Percentiles rank a stretch among this genome's conserved stretches.
These are phyloP conservation scores for Cercospora zeae-maydis DNA, from an alignment of 2,329 filamentous ascomycete genomes.

Conservation along the genomic window DNA sequence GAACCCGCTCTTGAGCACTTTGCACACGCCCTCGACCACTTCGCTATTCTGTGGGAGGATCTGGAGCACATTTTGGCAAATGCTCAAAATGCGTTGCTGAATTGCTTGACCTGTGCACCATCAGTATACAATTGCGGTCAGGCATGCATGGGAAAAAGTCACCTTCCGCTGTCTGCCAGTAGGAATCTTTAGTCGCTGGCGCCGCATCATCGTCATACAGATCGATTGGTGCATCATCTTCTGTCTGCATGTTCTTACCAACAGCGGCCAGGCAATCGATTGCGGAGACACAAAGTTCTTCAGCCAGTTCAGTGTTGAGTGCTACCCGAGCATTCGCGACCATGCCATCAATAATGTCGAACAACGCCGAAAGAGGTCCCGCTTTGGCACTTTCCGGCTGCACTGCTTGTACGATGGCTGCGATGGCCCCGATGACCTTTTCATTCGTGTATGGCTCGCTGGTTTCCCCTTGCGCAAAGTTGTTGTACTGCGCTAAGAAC, in stretches of 20 bases:
- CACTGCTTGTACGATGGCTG: constrained; percentile 71
- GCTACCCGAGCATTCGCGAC: constrained; percentile 44
- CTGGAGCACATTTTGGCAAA: constrained; percentile 50
- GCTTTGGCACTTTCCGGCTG: constrained; percentile 55
- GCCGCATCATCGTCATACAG: constrained; percentile 54
- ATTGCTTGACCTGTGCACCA: constrained; percentile 37
- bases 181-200: constrained; percentile 33
- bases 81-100: constrained; percentile 49
- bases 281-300: constrained; percentile 49
- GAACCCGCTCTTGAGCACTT: constrained; percentile 69
- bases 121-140: background rate
- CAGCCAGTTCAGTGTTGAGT: constrained; percentile 41
- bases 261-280: constrained; percentile 67
- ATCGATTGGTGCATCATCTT: constrained; percentile 64
- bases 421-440: constrained; percentile 68
- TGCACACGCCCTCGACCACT: constrained; percentile 68
- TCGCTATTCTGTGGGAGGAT: constrained; percentile 61
- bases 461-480: constrained; percentile 57
- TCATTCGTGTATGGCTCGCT: constrained; percentile 69
- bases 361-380: constrained; percentile 54
- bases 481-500: constrained; percentile 68
- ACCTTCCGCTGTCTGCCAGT: constrained; percentile 52
- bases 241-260: constrained; percentile 68
- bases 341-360: constrained; percentile 61
- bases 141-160: background rate